phyloP scores from a whole-genome alignment of 148 eudicot genomes.

The Talinum fruticosum region DNA sequence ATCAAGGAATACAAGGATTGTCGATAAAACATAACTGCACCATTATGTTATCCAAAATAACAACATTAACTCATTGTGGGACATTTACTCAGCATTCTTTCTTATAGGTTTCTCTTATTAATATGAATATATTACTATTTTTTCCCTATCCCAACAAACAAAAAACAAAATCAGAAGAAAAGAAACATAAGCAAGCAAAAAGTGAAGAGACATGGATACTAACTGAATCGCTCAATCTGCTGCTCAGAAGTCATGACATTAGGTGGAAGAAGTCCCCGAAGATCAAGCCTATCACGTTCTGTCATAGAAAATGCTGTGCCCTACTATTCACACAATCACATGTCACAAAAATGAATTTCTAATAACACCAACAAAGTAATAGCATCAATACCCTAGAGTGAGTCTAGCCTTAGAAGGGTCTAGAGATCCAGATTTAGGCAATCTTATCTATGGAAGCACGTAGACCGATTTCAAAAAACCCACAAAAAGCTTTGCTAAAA shows the following conservation, averaged over 20 bases:
- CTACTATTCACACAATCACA: constrained; percentile 39
- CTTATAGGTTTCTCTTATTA: too few species aligned
- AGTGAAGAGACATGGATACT: constrained; percentile 29
- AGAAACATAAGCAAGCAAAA: not conserved
- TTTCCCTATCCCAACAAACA: too few species aligned
- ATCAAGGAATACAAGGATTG: not conserved
- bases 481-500: too few species aligned
- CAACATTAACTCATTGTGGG: not conserved
- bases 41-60: not conserved
- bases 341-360: constrained; percentile 13
- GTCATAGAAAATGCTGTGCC: constrained; percentile 98
- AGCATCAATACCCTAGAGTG: too few species aligned
- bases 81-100: too few species aligned
- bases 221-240: constrained; percentile 91
- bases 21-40: not conserved
- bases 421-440: too few species aligned
- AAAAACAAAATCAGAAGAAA: not conserved
- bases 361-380: not conserved
- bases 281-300: constrained; percentile 95
- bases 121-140: too few species aligned
- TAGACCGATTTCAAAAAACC: too few species aligned
- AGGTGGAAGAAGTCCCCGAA: constrained; percentile 97
- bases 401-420: too few species aligned
- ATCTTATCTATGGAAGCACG: too few species aligned
- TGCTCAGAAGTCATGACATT: constrained; percentile 82